A percentile compares a stretch with the other conserved stretches of the same genome.
phyloP scores from a whole-genome alignment of 805 yeast species.

The Schwanniomyces occidentalis region DNA sequence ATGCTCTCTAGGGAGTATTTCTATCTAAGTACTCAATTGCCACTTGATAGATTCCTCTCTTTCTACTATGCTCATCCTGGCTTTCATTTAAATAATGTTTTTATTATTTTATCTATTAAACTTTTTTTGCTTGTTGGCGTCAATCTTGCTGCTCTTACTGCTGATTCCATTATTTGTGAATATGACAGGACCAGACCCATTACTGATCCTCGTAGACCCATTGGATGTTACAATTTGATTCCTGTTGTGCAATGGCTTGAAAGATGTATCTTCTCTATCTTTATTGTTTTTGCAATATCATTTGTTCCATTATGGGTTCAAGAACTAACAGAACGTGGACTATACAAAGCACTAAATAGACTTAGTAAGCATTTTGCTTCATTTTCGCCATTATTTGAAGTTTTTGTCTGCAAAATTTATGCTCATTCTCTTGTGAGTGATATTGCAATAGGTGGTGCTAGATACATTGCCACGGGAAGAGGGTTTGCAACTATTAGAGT shows the following conservation, averaged over 20 bases:
- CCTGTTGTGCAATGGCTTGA: constrained; percentile 82
- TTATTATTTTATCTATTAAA: constrained; percentile 75
- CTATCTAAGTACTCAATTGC: constrained; percentile 77
- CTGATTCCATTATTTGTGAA: constrained; percentile 67
- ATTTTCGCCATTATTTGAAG: constrained; percentile 79
- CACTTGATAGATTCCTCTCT: constrained; percentile 76
- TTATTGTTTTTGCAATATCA: constrained; percentile 79
- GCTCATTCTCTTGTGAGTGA: constrained; percentile 70
- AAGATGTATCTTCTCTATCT: constrained; percentile 77
- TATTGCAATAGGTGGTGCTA: constrained; percentile 81
- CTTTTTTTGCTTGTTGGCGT: constrained; percentile 68
- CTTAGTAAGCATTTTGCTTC: constrained; percentile 68
- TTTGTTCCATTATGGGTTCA: constrained; percentile 77
- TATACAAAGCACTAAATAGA: constrained; percentile 72
- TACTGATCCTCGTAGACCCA: constrained; percentile 64
- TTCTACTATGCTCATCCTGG: constrained; percentile 88
- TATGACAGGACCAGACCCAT: constrained; percentile 66
- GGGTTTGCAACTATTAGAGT: constrained; percentile 83
- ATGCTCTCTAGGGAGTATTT: constrained; percentile 82
- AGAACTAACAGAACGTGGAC: constrained; percentile 80
- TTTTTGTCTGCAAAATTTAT: constrained; percentile 78
- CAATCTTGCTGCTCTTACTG: constrained; percentile 71
- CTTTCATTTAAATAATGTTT: constrained; percentile 78
- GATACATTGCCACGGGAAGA: constrained; percentile 84
- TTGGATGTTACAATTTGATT: constrained; percentile 70